Evolutionary conservation across 2,329 filamentous ascomycete species (phyloP), one percentile per base, ranked within the genome.

Genomic region (Colletotrichum chlorophyti): DNA sequence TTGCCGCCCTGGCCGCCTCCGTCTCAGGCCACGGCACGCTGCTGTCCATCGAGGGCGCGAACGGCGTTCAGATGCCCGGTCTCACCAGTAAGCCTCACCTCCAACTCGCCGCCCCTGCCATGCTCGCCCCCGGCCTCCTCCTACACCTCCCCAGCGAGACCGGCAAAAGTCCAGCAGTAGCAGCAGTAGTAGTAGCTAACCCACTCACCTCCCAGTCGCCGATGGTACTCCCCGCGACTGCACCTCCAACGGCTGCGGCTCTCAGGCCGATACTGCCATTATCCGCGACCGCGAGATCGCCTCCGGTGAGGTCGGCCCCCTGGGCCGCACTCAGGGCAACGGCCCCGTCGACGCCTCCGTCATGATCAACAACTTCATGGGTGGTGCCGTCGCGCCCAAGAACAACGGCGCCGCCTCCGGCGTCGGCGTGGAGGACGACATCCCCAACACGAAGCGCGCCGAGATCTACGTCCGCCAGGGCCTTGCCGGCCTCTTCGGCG

Each of bases 141-240:
- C n/a, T n/a, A n/a, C n/a, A n/a, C n/a, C n/a, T n/a, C n/a, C n/a
- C n/a, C n/a, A n/a, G n/a, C n/a, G n/a, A n/a, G n/a, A n/a, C n/a
- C n/a, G n/a, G n/a, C n/a, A n/a, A n/a, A n/a, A n/a, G n/a, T 11
- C 4, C 14, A 12, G 29, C 10, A 21, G 11, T 51, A 40, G 34
- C 15, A 34, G 8, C 5, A 21, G 27, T 34, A 29, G 4, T 10
- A 29, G 12, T 23, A 8, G 23, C 57, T 54, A 40, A 62, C 38
- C 10, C 2, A 26, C 24, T 54, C 6, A 61, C 35, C 14, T 59
- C 31, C n/a, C 21, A 79, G 83, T 89, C 63, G 76, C 78, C 42
- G 86, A 90, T 61, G 86, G 86, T 66, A 89, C 87, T 61, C 87
- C 86, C 47, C 85, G 87, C 67, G 86, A 90, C 74, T 90, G 86